Evolutionary conservation across 2,329 filamentous ascomycete genomes (phyloP), one percentile per base, ranked within the genome.

Genomic region (Eutypa lata): DNA sequence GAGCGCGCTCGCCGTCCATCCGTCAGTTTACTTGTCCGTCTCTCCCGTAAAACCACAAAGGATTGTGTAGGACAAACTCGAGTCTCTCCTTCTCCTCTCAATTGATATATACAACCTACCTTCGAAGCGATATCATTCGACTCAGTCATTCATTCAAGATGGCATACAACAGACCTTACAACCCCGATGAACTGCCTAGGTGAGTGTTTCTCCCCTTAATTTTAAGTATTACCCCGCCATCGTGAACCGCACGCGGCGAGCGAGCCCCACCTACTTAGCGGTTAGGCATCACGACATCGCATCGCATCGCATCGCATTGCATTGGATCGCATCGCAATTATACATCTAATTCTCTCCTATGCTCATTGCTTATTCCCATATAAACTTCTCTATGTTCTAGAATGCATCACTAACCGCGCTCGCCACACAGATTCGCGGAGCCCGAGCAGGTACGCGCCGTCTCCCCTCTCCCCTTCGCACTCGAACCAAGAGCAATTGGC

Each of bases 131-230:
- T n/a, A n/a, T 46, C 42, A 37, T 21, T 38, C 40, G 31, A 54
- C 11, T 18, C 16, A 49, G 53, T 48, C 45, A 44, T 21, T 40
- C 58, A 47, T 37, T 53, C 59, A 72, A 68, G 56, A 97, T 97
- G 93, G 93, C 93, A 52, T 97, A 97, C 80, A 96, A 96, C 75
- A 86, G 86, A 71, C 84, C 88, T 52, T 94, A 91, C 77, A 96
- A 99, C 72, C 92, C 92, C 33, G 93, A 99, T 77, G 90, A 91
- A 69, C 84, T 99, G 59, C 93, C 93, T 68, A 91, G 91, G 89
- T 94, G 80, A 76, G 87, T 73, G 42, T 44, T 35, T 52, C 18
- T 43, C 35, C n/a, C n/a, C n/a, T n/a, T 24, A 44, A 43, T 50
- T 26, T 38, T 38, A 16, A 38, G 7, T 38, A 24, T 49, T 59